These are phyloP conservation scores for Neopestalotiopsis rosae DNA, from an alignment of 2,329 filamentous ascomycete species.

Conservation along the genomic window DNA sequence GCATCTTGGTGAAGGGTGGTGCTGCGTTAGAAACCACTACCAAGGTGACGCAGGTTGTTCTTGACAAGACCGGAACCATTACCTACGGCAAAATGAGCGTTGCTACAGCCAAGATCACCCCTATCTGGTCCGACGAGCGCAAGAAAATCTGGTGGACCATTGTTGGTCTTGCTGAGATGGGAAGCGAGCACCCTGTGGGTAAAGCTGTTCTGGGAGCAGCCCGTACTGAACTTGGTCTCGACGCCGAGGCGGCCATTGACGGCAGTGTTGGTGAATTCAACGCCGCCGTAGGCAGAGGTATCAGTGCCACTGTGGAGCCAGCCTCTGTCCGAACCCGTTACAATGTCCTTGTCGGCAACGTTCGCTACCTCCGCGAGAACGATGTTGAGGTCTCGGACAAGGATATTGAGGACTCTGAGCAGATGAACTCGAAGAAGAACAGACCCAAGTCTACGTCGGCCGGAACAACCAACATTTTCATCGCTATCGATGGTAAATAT, in stretches of 20 bases:
- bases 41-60: constrained; percentile 85
- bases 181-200: constrained; percentile 95
- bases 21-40: constrained; percentile 90
- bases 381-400: constrained; percentile 69
- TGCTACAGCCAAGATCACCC: constrained; percentile 69
- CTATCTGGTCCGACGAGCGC: constrained; percentile 72
- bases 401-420: constrained; percentile 67
- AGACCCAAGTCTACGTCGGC: constrained; percentile 50
- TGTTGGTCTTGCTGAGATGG: constrained; percentile 92
- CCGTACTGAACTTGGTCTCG: constrained; percentile 75
- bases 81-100: constrained; percentile 97
- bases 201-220: constrained; percentile 81
- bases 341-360: constrained; percentile 83
- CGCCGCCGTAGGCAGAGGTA: constrained; percentile 82
- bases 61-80: constrained; percentile 96
- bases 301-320: constrained; percentile 83
- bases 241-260: constrained; percentile 75
- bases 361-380: constrained; percentile 74
- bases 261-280: constrained; percentile 87
- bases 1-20: constrained; percentile 97
- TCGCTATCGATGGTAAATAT: constrained; percentile 83
- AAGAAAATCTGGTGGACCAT: constrained; percentile 92
- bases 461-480: constrained; percentile 89
- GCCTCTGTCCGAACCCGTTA: constrained; percentile 74
- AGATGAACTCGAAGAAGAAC: constrained; percentile 55